Conservation (phyloP, 176 grass and related monocot genomes). For the Oryza brachyantha region DNA sequence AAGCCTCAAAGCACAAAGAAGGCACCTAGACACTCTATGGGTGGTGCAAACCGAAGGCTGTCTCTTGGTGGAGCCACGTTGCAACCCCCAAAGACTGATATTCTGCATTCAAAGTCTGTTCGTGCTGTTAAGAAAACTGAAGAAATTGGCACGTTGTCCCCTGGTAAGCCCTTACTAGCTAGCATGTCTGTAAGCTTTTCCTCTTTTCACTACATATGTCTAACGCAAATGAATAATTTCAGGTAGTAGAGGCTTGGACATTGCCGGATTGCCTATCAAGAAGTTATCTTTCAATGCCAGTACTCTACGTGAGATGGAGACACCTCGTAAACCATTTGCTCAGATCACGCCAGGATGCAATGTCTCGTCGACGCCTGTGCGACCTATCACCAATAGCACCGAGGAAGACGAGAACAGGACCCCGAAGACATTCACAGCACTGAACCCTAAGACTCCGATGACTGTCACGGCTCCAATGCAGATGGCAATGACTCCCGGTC, state of each 20-base stretch:
- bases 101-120: conserved; percentile 42
- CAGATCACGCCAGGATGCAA: conserved; percentile 46
- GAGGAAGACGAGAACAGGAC: conserved; percentile 52
- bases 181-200: not conserved
- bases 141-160: conserved; percentile 53
- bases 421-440: conserved; percentile 32
- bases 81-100: conserved; percentile 51
- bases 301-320: conserved; percentile 45
- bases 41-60: conserved; percentile 48
- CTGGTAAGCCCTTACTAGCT: conserved; percentile 42
- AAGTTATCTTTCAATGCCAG: conserved; percentile 59
- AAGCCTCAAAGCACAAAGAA: conserved; percentile 80
- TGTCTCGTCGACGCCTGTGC: conserved; percentile 34
- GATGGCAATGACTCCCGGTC: conserved; percentile 47
- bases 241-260: conserved; percentile 60
- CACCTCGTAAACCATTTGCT: conserved; percentile 70
- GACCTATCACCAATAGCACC: not conserved
- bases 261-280: conserved; percentile 61
- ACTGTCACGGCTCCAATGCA: conserved; percentile 54
- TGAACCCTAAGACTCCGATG: conserved; percentile 46
- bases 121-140: conserved; percentile 61
- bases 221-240: conserved; percentile 24
- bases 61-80: conserved; percentile 73
- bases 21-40: conserved; percentile 41
- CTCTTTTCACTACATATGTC: not conserved